phyloP scores from a whole-genome alignment of 768 basidiomycete genomes.

The Boletus insuetus region DNA sequence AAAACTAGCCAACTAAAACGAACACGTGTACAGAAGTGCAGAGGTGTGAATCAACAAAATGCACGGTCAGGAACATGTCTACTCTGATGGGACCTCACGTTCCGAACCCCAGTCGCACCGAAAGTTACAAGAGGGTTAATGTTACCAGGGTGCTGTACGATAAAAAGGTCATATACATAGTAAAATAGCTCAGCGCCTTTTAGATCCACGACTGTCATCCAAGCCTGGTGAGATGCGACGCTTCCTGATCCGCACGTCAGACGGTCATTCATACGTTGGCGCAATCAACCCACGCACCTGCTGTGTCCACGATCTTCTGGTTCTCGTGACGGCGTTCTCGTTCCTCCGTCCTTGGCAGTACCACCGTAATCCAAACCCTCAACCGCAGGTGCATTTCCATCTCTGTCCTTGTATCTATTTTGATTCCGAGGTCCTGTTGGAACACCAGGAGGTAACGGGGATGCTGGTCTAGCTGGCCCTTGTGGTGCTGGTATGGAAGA shows the following conservation, averaged over 20 bases:
- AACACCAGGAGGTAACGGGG: conserved; percentile 82
- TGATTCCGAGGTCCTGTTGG: conserved; percentile 87
- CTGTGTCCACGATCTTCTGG: conserved; percentile 64
- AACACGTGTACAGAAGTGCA: too few species aligned
- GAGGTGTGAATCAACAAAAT: too few species aligned
- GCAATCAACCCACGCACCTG: conserved; percentile 39
- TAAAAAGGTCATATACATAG: conserved; percentile 28
- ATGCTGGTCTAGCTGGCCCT: conserved; percentile 70
- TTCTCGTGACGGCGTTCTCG: conserved; percentile 60
- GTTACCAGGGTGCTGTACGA: conserved; percentile 24
- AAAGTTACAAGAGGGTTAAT: conserved; percentile 6
- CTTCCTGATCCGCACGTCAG: conserved; percentile 46
- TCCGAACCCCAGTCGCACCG: background rate
- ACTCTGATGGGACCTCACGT: background rate
- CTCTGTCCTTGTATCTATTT: conserved; percentile 88
- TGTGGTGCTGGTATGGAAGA: conserved; percentile 34
- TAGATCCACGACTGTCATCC: conserved; percentile 66
- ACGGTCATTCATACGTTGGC: background rate
- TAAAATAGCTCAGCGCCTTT: conserved; percentile 56
- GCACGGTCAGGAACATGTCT: too few species aligned
- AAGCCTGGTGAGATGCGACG: conserved; percentile 69
- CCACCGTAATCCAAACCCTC: conserved; percentile 90
- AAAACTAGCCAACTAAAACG: too few species aligned
- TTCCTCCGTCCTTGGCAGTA: conserved; percentile 39
- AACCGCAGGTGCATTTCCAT: conserved; percentile 79